Percentiles rank a stretch among this genome's conserved stretches.
Evolutionary conservation across 2,329 filamentous ascomycete species (phyloP).

Genomic region (Elsinoe perseae): DNA sequence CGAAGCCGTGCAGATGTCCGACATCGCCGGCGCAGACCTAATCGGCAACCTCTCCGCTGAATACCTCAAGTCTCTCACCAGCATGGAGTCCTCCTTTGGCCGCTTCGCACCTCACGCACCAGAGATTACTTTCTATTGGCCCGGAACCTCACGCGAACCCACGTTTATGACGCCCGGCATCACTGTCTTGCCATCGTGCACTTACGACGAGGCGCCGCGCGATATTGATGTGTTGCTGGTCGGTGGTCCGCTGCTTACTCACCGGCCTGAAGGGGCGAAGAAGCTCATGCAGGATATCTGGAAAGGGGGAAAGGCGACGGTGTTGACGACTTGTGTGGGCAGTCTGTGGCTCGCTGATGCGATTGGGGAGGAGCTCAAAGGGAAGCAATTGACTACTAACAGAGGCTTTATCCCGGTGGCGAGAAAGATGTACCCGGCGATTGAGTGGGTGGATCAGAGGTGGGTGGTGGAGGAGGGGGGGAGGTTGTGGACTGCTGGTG

Average conservation of each 20-base stretch:
- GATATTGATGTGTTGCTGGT: slow-evolving; percentile 37
- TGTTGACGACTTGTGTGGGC: slow-evolving; percentile 35
- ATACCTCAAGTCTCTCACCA: slow-evolving; percentile 21
- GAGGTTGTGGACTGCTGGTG: slow-evolving; percentile 36
- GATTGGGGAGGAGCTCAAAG: slow-evolving; percentile 29
- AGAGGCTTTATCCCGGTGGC: slow-evolving; percentile 26
- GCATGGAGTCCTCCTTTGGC: slow-evolving; percentile 23
- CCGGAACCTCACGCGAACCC: slow-evolving; percentile 30
- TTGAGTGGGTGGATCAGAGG: slow-evolving; percentile 34
- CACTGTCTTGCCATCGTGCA: slow-evolving; percentile 32
- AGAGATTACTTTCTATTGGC: slow-evolving; percentile 35
- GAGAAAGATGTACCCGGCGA: slow-evolving; percentile 27
- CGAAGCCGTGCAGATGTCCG: slow-evolving; percentile 34
- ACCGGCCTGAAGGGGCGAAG: slow-evolving; percentile 30
- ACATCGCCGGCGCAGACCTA: slow-evolving; percentile 36
- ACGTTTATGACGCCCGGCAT: slow-evolving; percentile 29
- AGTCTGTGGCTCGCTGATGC: slow-evolving; percentile 34
- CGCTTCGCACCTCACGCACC: slow-evolving; percentile 23
- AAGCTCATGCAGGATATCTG: slow-evolving; percentile 26
- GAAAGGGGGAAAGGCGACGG: slow-evolving; percentile 30
- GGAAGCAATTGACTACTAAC: slow-evolving; percentile 36
- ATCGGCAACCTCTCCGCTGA: slow-evolving; percentile 32
- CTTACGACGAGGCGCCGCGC: slow-evolving; percentile 35
- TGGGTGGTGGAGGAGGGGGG: slow-evolving; percentile 32
- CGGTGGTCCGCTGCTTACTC: slow-evolving; percentile 31